Evolutionary conservation across 2,329 filamentous ascomycete species (phyloP).

Genomic region (Cordyceps tenuipes): DNA sequence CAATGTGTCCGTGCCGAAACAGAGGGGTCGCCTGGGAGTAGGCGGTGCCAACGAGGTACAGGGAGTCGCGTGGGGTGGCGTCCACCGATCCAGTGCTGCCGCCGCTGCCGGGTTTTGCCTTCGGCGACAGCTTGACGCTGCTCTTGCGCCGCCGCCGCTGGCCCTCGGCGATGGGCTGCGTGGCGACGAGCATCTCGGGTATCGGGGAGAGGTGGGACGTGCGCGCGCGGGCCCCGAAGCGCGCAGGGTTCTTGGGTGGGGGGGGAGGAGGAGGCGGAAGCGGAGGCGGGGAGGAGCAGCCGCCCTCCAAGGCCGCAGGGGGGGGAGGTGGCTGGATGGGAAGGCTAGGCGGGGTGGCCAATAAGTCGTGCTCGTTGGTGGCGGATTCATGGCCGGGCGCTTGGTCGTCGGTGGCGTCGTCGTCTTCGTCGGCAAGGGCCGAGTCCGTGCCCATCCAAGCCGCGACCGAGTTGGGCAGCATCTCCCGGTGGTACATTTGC

Average conservation of each 20-base stretch:
- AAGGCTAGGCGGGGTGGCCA: not conserved
- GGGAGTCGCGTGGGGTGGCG: not conserved
- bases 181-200: slow-evolving; percentile 29
- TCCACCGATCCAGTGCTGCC: not conserved
- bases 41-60: slow-evolving; percentile 6
- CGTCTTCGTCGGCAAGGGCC: not conserved
- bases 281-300: not conserved
- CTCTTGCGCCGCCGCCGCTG: not conserved
- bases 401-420: not conserved
- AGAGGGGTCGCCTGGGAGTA: slow-evolving; percentile 8
- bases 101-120: slow-evolving; percentile 10
- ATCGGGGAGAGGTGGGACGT: slow-evolving; percentile 31
- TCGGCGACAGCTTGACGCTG: not conserved
- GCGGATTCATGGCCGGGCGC: not conserved
- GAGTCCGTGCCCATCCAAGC: slow-evolving; percentile 9
- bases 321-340: not conserved
- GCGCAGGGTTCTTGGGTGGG: slow-evolving; percentile 12
- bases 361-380: not conserved
- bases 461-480: slow-evolving; percentile 8
- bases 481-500: slow-evolving; percentile 10
- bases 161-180: not conserved
- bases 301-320: not conserved
- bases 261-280: slow-evolving; percentile 7
- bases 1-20: slow-evolving; percentile 10
- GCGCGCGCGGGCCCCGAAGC: slow-evolving; percentile 11